Evolutionary conservation across 129 eudicot species (phyloP).

Genomic region (Apium graveolens): DNA sequence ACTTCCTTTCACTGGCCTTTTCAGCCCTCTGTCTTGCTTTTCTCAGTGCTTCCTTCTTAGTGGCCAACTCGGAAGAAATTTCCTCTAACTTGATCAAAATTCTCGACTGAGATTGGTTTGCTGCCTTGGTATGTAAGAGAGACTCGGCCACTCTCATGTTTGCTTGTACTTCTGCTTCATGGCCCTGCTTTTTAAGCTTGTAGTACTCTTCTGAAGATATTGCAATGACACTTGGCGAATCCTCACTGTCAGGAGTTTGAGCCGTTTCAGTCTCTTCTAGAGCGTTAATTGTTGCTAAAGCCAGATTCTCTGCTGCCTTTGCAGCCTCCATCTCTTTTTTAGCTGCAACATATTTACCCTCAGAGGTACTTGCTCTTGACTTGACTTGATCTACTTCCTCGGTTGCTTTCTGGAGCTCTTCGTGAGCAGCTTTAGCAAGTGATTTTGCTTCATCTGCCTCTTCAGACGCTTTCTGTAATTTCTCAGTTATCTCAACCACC

Average conservation of each 20-base stretch:
- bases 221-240: constrained; percentile 41
- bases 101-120: constrained; percentile 54
- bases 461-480: constrained; percentile 59
- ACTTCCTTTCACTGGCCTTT: constrained; percentile 71
- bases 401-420: constrained; percentile 52
- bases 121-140: constrained; percentile 52
- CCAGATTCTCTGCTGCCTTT: constrained; percentile 74
- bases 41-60: constrained; percentile 44
- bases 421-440: constrained; percentile 44
- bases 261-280: constrained; percentile 59
- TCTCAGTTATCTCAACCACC: constrained; percentile 61
- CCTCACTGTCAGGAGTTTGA: constrained; percentile 26
- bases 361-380: constrained; percentile 57
- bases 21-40: constrained; percentile 56
- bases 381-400: constrained; percentile 69
- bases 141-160: constrained; percentile 58
- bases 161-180: constrained; percentile 76
- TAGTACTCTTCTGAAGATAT: constrained; percentile 80
- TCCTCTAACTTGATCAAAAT: constrained; percentile 62
- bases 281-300: constrained; percentile 64
- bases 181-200: constrained; percentile 67
- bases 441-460: constrained; percentile 58
- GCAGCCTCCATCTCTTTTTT: constrained; percentile 88
- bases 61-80: constrained; percentile 39
- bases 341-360: constrained; percentile 59